Percentiles rank a stretch among this genome's conserved stretches.
These are phyloP conservation scores for Umbilicus rupestris DNA, from an alignment of 164 flowering plant species.

Conservation along the genomic window DNA sequence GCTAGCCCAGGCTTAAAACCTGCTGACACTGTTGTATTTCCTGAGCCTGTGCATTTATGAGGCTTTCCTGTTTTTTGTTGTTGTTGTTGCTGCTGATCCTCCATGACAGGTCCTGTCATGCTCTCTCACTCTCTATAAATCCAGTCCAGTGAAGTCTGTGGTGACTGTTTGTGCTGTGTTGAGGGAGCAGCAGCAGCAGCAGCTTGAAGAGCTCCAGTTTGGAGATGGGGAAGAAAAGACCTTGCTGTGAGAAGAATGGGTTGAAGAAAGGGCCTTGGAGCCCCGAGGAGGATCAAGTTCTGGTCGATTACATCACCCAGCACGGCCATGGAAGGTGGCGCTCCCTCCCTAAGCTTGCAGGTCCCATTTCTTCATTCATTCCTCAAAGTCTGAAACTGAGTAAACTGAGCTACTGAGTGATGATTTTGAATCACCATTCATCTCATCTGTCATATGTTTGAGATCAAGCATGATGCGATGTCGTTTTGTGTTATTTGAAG, in stretches of 20 bases:
- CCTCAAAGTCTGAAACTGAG: not conserved
- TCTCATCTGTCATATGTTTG: too few relatives aligned
- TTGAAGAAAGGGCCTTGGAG: slow-evolving; percentile 11
- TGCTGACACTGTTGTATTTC: slow-evolving; percentile 1
- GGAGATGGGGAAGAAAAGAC: slow-evolving; percentile 5
- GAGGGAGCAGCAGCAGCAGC: too few relatives aligned
- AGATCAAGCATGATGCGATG: too few relatives aligned
- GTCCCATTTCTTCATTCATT: slow-evolving; percentile 1
- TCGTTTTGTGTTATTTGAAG: slow-evolving; percentile 21
- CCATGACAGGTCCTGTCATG: slow-evolving; percentile 11
- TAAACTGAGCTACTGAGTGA: too few relatives aligned
- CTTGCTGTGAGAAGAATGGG: slow-evolving; percentile 9
- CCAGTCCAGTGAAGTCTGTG: too few relatives aligned
- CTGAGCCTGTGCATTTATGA: not conserved
- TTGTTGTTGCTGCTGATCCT: not conserved
- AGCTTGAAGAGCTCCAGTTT: not conserved
- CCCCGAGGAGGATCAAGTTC: slow-evolving; percentile 9
- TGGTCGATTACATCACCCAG: not conserved
- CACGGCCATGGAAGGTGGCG: slow-evolving; percentile 11
- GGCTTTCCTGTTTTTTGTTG: not conserved
- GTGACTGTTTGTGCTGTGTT: too few relatives aligned
- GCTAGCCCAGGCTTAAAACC: slow-evolving; percentile 1
- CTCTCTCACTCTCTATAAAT: not conserved
- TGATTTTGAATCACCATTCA: too few relatives aligned
- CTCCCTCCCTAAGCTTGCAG: slow-evolving; percentile 10